Evolutionary conservation across 306 rosid species (phyloP).

Genomic region (Psophocarpus tetragonolobus): DNA sequence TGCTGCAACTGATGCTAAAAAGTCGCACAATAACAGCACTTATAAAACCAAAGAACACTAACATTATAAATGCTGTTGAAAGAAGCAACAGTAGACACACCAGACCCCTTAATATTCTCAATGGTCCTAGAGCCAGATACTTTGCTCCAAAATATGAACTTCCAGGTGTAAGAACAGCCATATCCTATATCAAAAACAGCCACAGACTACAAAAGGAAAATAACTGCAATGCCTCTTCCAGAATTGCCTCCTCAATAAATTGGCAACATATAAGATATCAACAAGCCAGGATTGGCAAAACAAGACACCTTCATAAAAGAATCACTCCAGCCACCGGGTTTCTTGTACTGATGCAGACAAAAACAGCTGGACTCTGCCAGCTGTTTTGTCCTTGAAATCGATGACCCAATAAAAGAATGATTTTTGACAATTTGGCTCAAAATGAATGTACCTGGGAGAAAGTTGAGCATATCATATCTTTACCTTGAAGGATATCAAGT

Average conservation of each 20-base stretch:
- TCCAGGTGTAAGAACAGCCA: constrained; percentile 49
- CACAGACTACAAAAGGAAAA: constrained; percentile 11
- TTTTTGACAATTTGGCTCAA: background rate
- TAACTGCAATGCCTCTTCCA: constrained; percentile 31
- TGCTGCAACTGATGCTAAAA: constrained; percentile 64
- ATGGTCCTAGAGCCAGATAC: constrained; percentile 42
- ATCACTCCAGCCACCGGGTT: constrained; percentile 9
- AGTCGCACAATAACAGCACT: constrained; percentile 57
- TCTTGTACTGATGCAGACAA: constrained; percentile 16
- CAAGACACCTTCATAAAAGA: background rate
- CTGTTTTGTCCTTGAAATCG: constrained; percentile 1
- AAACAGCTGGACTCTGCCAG: constrained; percentile 10
- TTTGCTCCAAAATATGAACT: constrained; percentile 34
- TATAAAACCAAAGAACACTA: constrained; percentile 60
- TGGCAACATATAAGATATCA: constrained; percentile 1
- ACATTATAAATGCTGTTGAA: constrained; percentile 70
- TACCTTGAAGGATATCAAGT: constrained; percentile 49
- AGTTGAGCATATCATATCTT: constrained; percentile 12
- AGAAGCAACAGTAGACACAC: constrained; percentile 62
- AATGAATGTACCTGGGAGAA: constrained; percentile 20
- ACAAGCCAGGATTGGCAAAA: constrained; percentile 7
- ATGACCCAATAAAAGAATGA: constrained; percentile 16
- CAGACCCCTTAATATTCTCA: constrained; percentile 60
- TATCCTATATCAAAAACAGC: constrained; percentile 37
- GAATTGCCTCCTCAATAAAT: constrained; percentile 32